Evolutionary conservation across 192 early-diverging fungal species (phyloP), one percentile per base, ranked within the genome.

Genomic region (Dimargaris cristalligena): DNA sequence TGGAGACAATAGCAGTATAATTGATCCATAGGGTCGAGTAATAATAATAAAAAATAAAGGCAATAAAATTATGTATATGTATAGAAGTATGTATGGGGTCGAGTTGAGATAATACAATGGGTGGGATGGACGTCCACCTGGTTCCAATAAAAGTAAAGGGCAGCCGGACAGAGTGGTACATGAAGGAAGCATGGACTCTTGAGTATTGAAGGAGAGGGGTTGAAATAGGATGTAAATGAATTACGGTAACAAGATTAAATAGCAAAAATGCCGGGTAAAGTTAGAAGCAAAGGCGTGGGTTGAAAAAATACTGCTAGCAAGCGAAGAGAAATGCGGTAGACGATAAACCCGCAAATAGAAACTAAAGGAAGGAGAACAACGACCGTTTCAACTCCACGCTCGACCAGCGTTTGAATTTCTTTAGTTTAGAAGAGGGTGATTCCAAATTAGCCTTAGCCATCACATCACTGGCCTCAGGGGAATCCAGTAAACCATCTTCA

Each of bases 361-460:
- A 41, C 38, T 41, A 33, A 28, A 20, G 29, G 8, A 56, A 33
- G 1, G 54, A 56, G 9, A 56, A 23, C 2, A 56, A 13, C n/a
- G 54, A 33, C 0, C 54, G 54, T 34, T 56, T 56, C 31, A 56
- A 23, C 16, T 56, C 54, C 20, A 33, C 20, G 16, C 54, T 34
- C 1, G 9, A 34, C 54, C 54, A 56, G 2, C 34, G 30, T 16
- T 56, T 56, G 16, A 56, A 56, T 16, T 34, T 29, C 32, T 56
- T 31, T 9, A 56, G 31, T 34, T 29, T 56, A 1, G 54, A 56
- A n/a, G n/a, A n/a, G n/a, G n/a, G n/a, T n/a, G n/a, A n/a, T n/a
- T n/a, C n/a, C n/a, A n/a, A n/a, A 47, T 18, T 25, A 47, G 46
- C 46, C 20, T 18, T 18, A 47, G n/a, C 25, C 46, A 47, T 2